Evolutionary conservation across 2,329 filamentous ascomycete genomes (phyloP).

Genomic region (Xylariaceae sp.): DNA sequence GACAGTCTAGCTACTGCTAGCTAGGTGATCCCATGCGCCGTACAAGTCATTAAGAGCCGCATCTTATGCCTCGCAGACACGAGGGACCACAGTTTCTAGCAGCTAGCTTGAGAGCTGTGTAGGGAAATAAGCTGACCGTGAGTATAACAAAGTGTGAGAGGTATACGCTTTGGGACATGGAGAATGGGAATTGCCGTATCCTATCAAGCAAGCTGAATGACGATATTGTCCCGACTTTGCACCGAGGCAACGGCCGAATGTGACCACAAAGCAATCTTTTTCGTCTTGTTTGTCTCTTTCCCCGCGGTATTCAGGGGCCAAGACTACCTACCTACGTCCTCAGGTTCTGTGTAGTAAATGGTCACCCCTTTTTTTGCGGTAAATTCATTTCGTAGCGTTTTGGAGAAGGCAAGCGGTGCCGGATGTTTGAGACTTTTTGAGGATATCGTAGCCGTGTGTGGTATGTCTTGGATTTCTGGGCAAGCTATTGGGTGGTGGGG

Average conservation of each 20-base stretch:
- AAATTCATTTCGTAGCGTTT: too few species aligned
- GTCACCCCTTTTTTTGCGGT: too few species aligned
- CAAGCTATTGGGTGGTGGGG: too few species aligned
- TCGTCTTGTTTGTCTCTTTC: background rate
- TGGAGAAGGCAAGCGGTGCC: too few species aligned
- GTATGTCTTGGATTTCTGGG: too few species aligned
- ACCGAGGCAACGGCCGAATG: constrained; percentile 11
- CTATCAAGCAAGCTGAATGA: background rate
- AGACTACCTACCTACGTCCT: background rate
- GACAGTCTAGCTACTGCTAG: background rate
- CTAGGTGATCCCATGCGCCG: background rate
- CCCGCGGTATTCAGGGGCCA: background rate
- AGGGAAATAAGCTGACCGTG: background rate
- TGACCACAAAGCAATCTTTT: constrained; percentile 3
- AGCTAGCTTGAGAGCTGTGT: background rate
- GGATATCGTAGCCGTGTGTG: background rate
- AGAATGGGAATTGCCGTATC: too few species aligned
- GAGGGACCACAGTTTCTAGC: too few species aligned
- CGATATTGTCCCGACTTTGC: constrained; percentile 4
- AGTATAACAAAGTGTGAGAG: background rate
- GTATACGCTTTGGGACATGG: background rate
- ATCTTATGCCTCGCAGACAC: constrained; percentile 3
- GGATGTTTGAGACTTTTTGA: background rate
- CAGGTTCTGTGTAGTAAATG: too few species aligned
- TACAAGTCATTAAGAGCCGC: constrained; percentile 5